These are phyloP conservation scores for Aspergillus sojae DNA, from an alignment of 2,329 filamentous ascomycete species.

Conservation along the genomic window DNA sequence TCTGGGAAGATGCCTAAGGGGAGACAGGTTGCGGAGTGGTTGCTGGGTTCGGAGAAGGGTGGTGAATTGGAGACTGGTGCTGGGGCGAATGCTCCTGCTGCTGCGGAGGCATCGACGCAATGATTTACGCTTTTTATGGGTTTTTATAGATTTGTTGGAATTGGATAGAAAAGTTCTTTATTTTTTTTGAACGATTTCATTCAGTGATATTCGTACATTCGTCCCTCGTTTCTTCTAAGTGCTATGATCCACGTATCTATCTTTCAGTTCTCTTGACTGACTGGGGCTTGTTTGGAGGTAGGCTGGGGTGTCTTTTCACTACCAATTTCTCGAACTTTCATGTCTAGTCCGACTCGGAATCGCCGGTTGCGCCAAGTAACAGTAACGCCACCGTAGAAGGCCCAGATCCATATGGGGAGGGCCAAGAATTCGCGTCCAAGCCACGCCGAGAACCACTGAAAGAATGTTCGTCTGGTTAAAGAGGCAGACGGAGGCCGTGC, in stretches of 20 bases:
- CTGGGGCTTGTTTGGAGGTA: slow-evolving; percentile 18
- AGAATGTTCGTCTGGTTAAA: slow-evolving; percentile 58
- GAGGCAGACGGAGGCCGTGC: slow-evolving; percentile 55
- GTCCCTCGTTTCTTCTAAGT: background rate
- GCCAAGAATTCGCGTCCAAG: slow-evolving; percentile 79
- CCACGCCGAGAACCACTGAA: slow-evolving; percentile 80
- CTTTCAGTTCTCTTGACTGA: slow-evolving; percentile 7
- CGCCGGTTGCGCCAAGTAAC: slow-evolving; percentile 83
- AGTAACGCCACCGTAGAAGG: slow-evolving; percentile 82
- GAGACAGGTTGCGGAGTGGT: slow-evolving; percentile 46
- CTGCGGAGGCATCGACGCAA: slow-evolving; percentile 6
- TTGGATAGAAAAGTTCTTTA: slow-evolving; percentile 5
- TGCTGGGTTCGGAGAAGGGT: slow-evolving; percentile 42
- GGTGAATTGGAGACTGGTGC: slow-evolving; percentile 36
- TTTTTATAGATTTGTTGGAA: background rate
- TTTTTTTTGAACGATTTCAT: background rate
- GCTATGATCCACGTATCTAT: slow-evolving; percentile 10
- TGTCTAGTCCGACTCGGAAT: slow-evolving; percentile 82
- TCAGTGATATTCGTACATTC: slow-evolving; percentile 13
- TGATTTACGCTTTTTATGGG: slow-evolving; percentile 6
- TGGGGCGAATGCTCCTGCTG: slow-evolving; percentile 20
- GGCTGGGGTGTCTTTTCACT: slow-evolving; percentile 13
- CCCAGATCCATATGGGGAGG: slow-evolving; percentile 86
- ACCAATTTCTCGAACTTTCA: slow-evolving; percentile 69
- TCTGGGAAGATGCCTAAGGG: slow-evolving; percentile 35